Percentiles rank a stretch among this genome's conserved stretches.
These are phyloP conservation scores for Sindora glabra DNA, from an alignment of 306 rosid species.

Conservation along the genomic window DNA sequence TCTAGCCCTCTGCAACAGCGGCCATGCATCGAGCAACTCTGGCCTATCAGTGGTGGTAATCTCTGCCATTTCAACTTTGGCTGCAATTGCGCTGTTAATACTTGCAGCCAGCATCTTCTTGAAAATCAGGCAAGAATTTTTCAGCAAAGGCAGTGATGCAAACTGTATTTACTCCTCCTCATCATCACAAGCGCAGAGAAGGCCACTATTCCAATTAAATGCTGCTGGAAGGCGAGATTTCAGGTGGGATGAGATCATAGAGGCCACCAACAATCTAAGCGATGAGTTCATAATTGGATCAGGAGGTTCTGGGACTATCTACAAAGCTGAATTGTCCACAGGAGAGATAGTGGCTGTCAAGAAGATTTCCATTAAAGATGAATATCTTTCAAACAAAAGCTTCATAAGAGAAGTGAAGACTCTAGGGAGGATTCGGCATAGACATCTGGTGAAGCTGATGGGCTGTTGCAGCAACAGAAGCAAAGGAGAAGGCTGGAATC, in stretches of 20 bases:
- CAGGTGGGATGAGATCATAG: conserved; percentile 85
- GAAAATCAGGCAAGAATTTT: conserved; percentile 38
- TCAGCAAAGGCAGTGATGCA: conserved; percentile 40
- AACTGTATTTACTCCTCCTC: conserved; percentile 58
- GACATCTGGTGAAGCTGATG: conserved; percentile 81
- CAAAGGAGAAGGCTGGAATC: conserved; percentile 58
- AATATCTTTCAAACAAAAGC: conserved; percentile 60
- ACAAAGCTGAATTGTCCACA: conserved; percentile 61
- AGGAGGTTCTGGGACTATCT: conserved; percentile 89
- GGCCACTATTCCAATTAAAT: conserved; percentile 53
- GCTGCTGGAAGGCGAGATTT: conserved; percentile 50
- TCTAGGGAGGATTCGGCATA: conserved; percentile 80
- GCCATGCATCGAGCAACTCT: conserved; percentile 13
- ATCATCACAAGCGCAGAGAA: conserved; percentile 60
- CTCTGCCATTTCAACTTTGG: conserved; percentile 56
- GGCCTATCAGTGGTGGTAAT: conserved; percentile 51
- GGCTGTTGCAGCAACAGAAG: conserved; percentile 71
- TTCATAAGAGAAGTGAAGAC: conserved; percentile 80
- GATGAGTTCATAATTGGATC: conserved; percentile 76
- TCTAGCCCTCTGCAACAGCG: conserved; percentile 36
- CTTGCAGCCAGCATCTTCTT: conserved; percentile 35
- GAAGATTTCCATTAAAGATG: conserved; percentile 75
- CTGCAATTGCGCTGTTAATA: conserved; percentile 53
- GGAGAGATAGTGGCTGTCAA: conserved; percentile 84
- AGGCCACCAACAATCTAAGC: conserved; percentile 67